phyloP scores from a whole-genome alignment of 176 grass and related monocot genomes.

The Carex pumila region DNA sequence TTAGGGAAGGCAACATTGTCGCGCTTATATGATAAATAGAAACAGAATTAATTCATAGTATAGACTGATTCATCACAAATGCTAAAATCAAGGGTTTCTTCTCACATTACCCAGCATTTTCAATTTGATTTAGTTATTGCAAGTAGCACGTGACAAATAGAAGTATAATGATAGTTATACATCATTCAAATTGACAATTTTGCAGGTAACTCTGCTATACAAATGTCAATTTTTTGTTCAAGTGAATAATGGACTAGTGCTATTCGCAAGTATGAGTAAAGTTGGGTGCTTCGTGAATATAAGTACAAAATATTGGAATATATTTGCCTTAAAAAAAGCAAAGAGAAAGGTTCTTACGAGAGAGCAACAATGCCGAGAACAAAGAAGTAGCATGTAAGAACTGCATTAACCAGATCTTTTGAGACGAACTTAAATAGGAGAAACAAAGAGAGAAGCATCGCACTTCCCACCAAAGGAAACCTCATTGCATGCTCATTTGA shows the following conservation, averaged over 20 bases:
- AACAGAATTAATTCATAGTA: not conserved
- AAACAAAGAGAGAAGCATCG: slow-evolving; percentile 35
- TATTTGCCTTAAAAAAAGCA: not conserved
- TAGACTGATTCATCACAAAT: not conserved
- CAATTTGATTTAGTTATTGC: not conserved
- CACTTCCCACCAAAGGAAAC: slow-evolving; percentile 91
- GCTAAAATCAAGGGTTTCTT: not conserved
- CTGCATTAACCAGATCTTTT: slow-evolving; percentile 85
- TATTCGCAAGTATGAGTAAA: not conserved
- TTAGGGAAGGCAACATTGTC: slow-evolving; percentile 66
- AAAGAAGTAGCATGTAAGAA: slow-evolving; percentile 93
- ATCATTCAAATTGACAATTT: not conserved
- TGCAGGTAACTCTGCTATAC: not conserved
- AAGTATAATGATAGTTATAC: not conserved
- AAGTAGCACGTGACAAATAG: not conserved
- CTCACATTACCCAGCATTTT: not conserved
- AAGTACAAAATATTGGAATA: not conserved
- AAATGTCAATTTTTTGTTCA: not conserved
- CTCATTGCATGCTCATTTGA: slow-evolving; percentile 96
- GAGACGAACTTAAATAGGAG: slow-evolving; percentile 87
- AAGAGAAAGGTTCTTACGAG: slow-evolving; percentile 32
- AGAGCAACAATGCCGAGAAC: slow-evolving; percentile 79
- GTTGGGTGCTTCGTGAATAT: not conserved
- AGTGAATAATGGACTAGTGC: not conserved
- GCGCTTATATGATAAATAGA: slow-evolving; percentile 31